Evolutionary conservation across 305 asterid genomes (phyloP).

Genomic region (Euphrasia arctica): DNA sequence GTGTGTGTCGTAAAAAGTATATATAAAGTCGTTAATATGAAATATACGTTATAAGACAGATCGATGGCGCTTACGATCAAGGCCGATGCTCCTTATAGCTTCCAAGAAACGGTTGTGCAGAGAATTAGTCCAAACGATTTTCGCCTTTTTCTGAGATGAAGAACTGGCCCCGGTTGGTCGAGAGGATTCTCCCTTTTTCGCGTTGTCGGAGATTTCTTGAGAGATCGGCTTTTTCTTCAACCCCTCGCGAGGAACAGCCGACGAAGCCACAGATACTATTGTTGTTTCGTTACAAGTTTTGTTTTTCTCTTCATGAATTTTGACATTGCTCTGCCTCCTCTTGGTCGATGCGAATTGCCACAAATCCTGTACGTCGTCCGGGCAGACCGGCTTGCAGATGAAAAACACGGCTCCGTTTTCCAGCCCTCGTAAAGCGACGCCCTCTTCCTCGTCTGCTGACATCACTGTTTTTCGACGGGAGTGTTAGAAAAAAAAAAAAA

Average conservation of each 20-base stretch:
- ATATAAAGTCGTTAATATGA: no score
- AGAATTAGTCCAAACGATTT: slow-evolving; percentile 50
- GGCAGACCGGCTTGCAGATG: slow-evolving; percentile 44
- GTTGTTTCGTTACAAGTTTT: background rate
- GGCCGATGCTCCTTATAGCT: slow-evolving; percentile 49
- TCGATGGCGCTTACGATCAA: slow-evolving; percentile 39
- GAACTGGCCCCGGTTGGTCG: no score
- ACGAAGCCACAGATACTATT: slow-evolving; percentile 3
- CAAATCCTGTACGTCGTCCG: slow-evolving; percentile 42
- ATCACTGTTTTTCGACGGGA: slow-evolving; percentile 34
- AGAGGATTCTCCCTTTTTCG: slow-evolving; percentile 17
- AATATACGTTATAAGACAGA: background rate
- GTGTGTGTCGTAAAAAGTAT: background rate
- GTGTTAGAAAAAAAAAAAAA: no score
- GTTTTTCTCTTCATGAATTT: slow-evolving; percentile 20
- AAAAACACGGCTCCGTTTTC: slow-evolving; percentile 45
- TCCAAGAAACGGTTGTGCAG: slow-evolving; percentile 61
- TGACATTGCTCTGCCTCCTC: slow-evolving; percentile 25
- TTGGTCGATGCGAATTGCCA: slow-evolving; percentile 43
- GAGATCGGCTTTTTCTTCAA: slow-evolving; percentile 28
- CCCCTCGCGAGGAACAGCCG: slow-evolving; percentile 15
- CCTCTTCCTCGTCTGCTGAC: slow-evolving; percentile 44
- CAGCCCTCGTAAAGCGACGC: slow-evolving; percentile 31
- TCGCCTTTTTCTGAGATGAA: slow-evolving; percentile 32
- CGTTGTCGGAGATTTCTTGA: slow-evolving; percentile 22